Evolutionary conservation across 1,284 basidiomycete genomes (phyloP), one percentile per base, ranked within the genome.

Genomic region (Tilletia horrida): DNA sequence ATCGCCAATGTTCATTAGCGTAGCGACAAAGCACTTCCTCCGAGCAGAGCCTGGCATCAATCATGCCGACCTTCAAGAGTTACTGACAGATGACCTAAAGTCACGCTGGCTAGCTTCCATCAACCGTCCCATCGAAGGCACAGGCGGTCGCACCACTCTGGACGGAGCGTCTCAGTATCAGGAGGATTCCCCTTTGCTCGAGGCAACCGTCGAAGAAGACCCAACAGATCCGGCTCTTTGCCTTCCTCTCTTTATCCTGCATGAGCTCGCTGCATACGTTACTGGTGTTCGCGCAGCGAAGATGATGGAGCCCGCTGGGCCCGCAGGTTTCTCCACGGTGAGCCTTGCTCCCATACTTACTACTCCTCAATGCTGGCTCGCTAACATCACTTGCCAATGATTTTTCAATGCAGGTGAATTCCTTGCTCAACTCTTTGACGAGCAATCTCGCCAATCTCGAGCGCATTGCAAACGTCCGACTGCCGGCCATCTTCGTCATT

Each of bases 361-460:
- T 40, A 40, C 11, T 11, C 35, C 35, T 40, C 35, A 40, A 11
- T 40, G 35, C 4, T n/a, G n/a, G n/a, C n/a, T n/a, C n/a, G n/a
- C n/a, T n/a, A n/a, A n/a, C n/a, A n/a, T n/a, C n/a, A n/a, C n/a
- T n/a, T n/a, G n/a, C n/a, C n/a, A n/a, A n/a, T n/a, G n/a, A 40
- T 40, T 11, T 11, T 11, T 40, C 35, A 40, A 11, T 40, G 35
- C 4, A 40, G 35, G 35, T 71, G 48, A 71, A 67, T 47, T 50
- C 66, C n/a, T 65, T 68, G 25, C 65, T 71, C 45, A 13, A 89
- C 74, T 85, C 85, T 44, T 90, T 95, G 88, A 88, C 91, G 0
- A 90, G 91, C 74, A 89, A 92, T 81, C 85, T 93, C 72, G 88
- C 90, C 2, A 86, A 86, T 9, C 91, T 94, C 88, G 91, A 93